Conservation (phyloP, 352 stramenopile genomes). For the Pythium monospermum region DNA sequence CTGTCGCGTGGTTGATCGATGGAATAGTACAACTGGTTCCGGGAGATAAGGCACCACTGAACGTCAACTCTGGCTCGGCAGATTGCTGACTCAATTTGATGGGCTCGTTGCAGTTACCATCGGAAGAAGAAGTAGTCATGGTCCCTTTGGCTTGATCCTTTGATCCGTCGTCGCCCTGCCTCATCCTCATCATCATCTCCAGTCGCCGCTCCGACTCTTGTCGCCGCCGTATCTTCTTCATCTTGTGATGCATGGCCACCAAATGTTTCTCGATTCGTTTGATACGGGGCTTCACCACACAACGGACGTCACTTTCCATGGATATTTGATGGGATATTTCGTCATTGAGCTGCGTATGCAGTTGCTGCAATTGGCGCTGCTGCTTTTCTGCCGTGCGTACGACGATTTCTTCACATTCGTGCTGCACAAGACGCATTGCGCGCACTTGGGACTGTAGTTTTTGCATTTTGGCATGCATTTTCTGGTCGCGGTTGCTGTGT, state of each 20-base stretch:
- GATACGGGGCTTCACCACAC: neutral
- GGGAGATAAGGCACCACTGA: no score
- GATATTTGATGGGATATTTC: neutral
- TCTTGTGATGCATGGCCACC: conserved; percentile 4
- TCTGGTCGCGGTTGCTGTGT: neutral
- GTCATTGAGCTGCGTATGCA: neutral
- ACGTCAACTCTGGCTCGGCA: no score
- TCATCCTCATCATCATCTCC: neutral
- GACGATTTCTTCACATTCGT: conserved; percentile 12
- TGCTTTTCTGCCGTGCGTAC: conserved; percentile 16
- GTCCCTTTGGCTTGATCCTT: no score
- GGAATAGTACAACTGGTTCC: no score
- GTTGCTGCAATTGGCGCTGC: neutral
- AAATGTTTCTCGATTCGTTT: conserved; percentile 7
- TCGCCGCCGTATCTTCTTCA: conserved; percentile 3
- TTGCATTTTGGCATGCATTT: neutral
- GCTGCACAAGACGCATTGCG: conserved; percentile 2
- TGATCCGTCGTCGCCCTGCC: neutral
- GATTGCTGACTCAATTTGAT: no score
- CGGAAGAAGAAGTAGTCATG: no score
- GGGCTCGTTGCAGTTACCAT: no score
- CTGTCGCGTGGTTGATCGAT: no score
- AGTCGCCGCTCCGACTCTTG: neutral
- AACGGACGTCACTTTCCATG: neutral
- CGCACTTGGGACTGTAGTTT: neutral